Conservation (phyloP, 2,329 filamentous ascomycete genomes). For the Fusarium compactum region DNA sequence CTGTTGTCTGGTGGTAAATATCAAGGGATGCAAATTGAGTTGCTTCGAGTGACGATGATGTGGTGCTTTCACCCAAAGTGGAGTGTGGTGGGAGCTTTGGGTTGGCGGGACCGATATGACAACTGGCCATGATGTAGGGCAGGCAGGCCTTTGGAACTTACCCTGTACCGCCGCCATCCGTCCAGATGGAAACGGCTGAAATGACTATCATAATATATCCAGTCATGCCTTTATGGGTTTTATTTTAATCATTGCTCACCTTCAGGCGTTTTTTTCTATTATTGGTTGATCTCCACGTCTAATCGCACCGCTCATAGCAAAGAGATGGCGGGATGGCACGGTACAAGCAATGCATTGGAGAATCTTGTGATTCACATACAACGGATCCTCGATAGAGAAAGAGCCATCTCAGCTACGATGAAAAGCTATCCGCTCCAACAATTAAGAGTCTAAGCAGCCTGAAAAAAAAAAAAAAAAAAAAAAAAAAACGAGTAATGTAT, state of each 20-base stretch:
- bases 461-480: neutral
- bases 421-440: neutral
- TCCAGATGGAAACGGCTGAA: neutral
- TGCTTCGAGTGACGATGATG: constrained; percentile 20
- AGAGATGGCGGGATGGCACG: neutral
- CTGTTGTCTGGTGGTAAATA: neutral
- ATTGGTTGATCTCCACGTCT: neutral
- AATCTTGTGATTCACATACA: neutral
- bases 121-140: constrained; percentile 25
- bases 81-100: constrained; percentile 21
- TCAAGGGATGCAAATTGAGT: constrained; percentile 4
- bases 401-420: too few species aligned
- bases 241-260: neutral
- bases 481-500: neutral
- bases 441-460: neutral
- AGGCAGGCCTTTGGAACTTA: constrained; percentile 1
- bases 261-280: neutral
- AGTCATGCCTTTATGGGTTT: neutral
- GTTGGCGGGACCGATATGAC: constrained; percentile 24
- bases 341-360: neutral
- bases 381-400: neutral
- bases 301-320: neutral
- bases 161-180: constrained; percentile 8
- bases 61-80: constrained; percentile 20
- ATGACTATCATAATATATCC: neutral